phyloP scores from a whole-genome alignment of 768 basidiomycete genomes.

The Paxillus involutus region DNA sequence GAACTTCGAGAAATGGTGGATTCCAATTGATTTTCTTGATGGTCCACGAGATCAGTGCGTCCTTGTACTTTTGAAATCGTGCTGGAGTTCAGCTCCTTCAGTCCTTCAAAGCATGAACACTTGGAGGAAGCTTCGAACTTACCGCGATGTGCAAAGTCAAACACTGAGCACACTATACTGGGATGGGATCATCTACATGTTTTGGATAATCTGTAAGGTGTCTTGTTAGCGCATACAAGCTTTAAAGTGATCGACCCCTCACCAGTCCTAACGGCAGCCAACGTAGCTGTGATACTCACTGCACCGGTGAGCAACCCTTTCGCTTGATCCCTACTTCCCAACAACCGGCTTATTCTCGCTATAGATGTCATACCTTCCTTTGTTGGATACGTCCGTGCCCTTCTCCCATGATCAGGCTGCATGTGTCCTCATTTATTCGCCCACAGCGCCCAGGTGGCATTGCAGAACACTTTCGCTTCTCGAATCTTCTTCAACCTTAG shows the following conservation, averaged over 20 bases:
- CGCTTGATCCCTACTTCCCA: no score
- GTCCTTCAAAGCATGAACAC: conserved; percentile 26
- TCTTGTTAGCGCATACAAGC: background rate
- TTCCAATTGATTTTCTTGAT: conserved; percentile 15
- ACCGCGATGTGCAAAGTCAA: conserved; percentile 16
- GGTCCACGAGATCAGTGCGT: conserved; percentile 22
- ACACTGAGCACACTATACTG: conserved; percentile 23
- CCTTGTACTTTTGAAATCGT: background rate
- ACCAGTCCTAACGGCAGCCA: conserved; percentile 16
- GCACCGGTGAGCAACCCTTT: conserved; percentile 18
- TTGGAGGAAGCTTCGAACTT: conserved; percentile 23
- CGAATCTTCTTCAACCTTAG: conserved; percentile 31
- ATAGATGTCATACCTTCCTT: conserved; percentile 15
- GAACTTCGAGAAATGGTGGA: conserved; percentile 14
- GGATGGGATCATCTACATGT: conserved; percentile 30
- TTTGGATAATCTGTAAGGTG: conserved; percentile 17
- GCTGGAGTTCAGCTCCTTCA: background rate
- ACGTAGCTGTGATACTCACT: conserved; percentile 13
- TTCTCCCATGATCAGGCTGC: background rate
- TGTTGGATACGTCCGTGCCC: conserved; percentile 19
- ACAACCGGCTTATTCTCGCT: background rate
- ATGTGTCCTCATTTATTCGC: conserved; percentile 4
- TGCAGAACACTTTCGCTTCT: conserved; percentile 25
- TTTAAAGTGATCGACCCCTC: background rate
- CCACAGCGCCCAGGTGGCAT: conserved; percentile 25